Conservation (phyloP, 768 basidiomycete genomes). For the Mycena maculata region DNA sequence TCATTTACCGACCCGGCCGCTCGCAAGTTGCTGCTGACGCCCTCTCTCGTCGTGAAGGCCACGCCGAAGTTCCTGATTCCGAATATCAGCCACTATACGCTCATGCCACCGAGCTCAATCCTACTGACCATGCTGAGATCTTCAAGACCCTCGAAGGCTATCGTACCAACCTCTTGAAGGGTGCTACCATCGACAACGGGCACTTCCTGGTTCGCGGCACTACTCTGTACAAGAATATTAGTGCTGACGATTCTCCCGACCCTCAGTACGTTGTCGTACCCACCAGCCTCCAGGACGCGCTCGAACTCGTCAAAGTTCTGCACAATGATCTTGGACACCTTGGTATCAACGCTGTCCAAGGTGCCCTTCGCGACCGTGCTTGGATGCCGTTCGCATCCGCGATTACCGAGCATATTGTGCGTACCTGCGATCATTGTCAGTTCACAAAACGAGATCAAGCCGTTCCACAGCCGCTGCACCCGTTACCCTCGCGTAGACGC, state of each 20-base stretch:
- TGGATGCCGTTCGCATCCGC: constrained; percentile 24
- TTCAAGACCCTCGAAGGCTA: constrained; percentile 16
- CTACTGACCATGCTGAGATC: constrained; percentile 2
- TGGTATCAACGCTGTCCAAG: constrained; percentile 29
- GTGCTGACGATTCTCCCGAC: neutral
- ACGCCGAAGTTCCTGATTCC: constrained; percentile 26
- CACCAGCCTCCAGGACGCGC: constrained; percentile 19
- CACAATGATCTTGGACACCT: constrained; percentile 35
- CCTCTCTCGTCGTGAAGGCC: constrained; percentile 33
- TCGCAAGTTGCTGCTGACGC: constrained; percentile 35
- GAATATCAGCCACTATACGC: constrained; percentile 35
- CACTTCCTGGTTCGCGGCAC: constrained; percentile 10
- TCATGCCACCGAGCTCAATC: too few relatives aligned
- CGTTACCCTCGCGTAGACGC: constrained; percentile 34
- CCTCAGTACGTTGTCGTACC: constrained; percentile 27
- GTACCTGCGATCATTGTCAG: constrained; percentile 36
- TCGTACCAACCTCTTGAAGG: neutral
- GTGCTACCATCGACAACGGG: constrained; percentile 4
- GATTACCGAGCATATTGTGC: constrained; percentile 26
- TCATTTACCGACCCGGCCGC: constrained; percentile 32
- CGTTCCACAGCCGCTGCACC: constrained; percentile 34
- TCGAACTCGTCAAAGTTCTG: constrained; percentile 10
- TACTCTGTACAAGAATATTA: too few relatives aligned
- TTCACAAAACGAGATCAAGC: constrained; percentile 32
- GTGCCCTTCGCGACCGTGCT: constrained; percentile 24